Conservation (phyloP, 78 protist genomes). For the Cyanophora paradoxa region DNA sequence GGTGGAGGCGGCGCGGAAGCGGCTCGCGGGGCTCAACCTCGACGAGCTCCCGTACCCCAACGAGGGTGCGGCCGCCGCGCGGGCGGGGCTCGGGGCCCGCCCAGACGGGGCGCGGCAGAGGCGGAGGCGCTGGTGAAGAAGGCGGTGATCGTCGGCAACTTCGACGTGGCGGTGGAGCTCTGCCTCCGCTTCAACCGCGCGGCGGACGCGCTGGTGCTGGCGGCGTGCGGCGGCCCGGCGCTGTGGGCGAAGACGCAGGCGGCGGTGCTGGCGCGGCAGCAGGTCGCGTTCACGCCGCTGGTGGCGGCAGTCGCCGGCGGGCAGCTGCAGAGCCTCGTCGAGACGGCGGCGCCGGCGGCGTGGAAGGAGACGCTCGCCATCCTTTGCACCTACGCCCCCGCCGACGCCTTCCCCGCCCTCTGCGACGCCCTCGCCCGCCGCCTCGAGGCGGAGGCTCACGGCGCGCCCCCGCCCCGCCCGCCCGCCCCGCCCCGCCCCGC, state of each 20-base stretch:
- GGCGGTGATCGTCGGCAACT: constrained; percentile 53
- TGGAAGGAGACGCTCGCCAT: constrained; percentile 62
- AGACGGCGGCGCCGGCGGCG: constrained; percentile 2
- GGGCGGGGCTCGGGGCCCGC: too few relatives aligned
- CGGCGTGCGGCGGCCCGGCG: constrained; percentile 37
- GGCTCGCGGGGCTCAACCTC: too few relatives aligned
- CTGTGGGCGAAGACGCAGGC: constrained; percentile 50
- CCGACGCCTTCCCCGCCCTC: constrained; percentile 39
- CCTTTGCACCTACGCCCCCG: constrained; percentile 51
- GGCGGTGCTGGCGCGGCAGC: constrained; percentile 19
- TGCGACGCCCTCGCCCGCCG: constrained; percentile 51
- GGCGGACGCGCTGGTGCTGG: constrained; percentile 68
- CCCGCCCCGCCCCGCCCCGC: too few relatives aligned
- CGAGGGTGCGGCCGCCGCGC: too few relatives aligned
- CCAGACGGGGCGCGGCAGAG: too few relatives aligned
- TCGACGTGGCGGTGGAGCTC: constrained; percentile 52
- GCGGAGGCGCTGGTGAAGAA: too few relatives aligned
- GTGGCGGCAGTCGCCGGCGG: constrained; percentile 39
- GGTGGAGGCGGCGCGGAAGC: too few relatives aligned
- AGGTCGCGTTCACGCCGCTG: constrained; percentile 29
- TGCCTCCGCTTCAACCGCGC: constrained; percentile 53
- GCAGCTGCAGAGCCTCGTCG: constrained; percentile 43
- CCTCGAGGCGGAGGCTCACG: constrained; percentile 33
- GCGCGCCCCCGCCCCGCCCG: too few relatives aligned
- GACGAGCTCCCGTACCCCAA: too few relatives aligned